phyloP scores from a whole-genome alignment of 352 stramenopile genomes.

The Phytopythium kandeliae region DNA sequence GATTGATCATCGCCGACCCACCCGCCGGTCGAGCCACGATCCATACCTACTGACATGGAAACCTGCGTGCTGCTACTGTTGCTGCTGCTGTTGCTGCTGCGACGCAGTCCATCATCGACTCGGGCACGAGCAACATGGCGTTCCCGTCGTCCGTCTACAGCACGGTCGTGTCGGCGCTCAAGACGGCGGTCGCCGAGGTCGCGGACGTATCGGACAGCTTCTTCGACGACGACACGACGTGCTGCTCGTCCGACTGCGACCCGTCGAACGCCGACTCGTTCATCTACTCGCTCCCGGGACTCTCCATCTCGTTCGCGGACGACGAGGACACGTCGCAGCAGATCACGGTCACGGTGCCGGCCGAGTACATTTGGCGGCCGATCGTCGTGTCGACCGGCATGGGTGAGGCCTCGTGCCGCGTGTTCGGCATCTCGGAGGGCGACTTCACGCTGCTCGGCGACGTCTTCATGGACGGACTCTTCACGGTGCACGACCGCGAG shows the following conservation, averaged over 20 bases:
- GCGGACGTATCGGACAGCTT: constrained; percentile 43
- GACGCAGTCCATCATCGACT: constrained; percentile 59
- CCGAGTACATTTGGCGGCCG: constrained; percentile 82
- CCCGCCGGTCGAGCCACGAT: too few relatives aligned
- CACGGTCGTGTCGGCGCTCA: constrained; percentile 47
- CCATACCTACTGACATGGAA: too few relatives aligned
- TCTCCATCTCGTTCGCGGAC: constrained; percentile 59
- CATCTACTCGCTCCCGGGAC: constrained; percentile 54
- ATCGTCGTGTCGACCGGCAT: constrained; percentile 41
- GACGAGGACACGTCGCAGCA: constrained; percentile 39
- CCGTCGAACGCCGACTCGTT: constrained; percentile 49
- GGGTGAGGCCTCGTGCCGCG: constrained; percentile 43
- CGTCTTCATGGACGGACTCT: constrained; percentile 84
- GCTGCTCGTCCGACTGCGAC: constrained; percentile 61
- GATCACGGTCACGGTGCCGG: constrained; percentile 69
- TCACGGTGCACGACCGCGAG: constrained; percentile 75
- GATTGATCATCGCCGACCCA: too few relatives aligned
- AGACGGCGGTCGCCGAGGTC: constrained; percentile 42
- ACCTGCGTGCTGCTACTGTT: too few relatives aligned
- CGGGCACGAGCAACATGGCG: constrained; percentile 75
- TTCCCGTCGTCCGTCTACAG: constrained; percentile 66
- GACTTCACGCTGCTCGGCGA: constrained; percentile 69
- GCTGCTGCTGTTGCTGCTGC: not conserved
- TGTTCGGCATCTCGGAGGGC: constrained; percentile 80
- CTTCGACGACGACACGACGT: constrained; percentile 66